These are phyloP conservation scores for Saksenaea vasiformis DNA, from an alignment of 371 early-diverging fungal genomes.

Conservation along the genomic window DNA sequence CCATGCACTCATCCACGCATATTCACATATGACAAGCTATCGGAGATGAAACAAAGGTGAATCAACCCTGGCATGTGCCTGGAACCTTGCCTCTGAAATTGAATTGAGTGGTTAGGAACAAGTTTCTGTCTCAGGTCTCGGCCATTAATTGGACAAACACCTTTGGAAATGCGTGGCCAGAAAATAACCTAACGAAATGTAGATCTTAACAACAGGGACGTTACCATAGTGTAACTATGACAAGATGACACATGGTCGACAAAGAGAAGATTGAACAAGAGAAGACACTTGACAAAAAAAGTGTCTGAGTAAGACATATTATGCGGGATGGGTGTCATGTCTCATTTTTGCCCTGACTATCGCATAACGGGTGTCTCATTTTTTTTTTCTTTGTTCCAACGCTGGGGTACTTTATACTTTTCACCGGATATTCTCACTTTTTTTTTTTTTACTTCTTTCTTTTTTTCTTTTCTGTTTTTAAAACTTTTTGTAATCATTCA, in stretches of 20 bases:
- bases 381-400: neutral
- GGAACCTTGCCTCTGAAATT: conserved; percentile 5
- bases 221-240: neutral
- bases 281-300: neutral
- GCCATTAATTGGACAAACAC: neutral
- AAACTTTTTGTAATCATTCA: neutral
- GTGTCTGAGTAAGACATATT: conserved; percentile 2
- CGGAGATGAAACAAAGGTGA: conserved; percentile 1
- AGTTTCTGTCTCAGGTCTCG: conserved; percentile 1
- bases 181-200: neutral
- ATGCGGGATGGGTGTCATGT: conserved; percentile 6
- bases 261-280: neutral
- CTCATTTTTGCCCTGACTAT: conserved; percentile 4
- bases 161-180: neutral
- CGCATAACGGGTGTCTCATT: neutral
- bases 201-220: neutral
- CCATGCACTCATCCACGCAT: too few species aligned
- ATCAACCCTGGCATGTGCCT: conserved; percentile 5
- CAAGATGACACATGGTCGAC: neutral
- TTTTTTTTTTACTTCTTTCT: conserved; percentile 1
- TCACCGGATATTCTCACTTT: neutral
- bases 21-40: neutral
- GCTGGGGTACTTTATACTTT: too few species aligned
- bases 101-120: conserved; percentile 1
- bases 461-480: conserved; percentile 1